Evolutionary conservation across 768 basidiomycete species (phyloP), one percentile per base, ranked within the genome.

Genomic region (Tricholoma matsutake): DNA sequence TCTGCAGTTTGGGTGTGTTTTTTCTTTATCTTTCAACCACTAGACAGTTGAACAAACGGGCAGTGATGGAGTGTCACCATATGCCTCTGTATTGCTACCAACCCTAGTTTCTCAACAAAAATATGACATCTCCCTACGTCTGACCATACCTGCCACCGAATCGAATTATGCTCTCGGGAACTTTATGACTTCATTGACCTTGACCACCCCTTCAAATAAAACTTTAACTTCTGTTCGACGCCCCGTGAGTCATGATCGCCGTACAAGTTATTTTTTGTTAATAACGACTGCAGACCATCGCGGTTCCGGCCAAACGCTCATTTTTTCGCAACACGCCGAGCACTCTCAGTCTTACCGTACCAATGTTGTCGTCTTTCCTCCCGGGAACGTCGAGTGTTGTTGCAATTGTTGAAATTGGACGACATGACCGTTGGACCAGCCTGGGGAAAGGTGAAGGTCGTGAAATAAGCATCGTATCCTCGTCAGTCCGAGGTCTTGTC

Each of bases 1-100:
- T 70, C 77, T 94, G 18, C 90, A 92, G 77, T 94, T 93, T 64
- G 92, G 92, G 92, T 92, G 71, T 39, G 85, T 69, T 22, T 14
- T 51, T 7, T 53, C 29, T 18, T 39, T 34, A 59, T 63, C 31
- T 25, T 51, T 43, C 28, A 1, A 60, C 2, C 22, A 20, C 54
- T 31, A 35, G 37, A 35, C 32, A 5, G 45, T 61, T 49, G 25
- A 53, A 25, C 58, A 20, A 32, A 9, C 16, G 47, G 58, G 31
- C 60, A 93, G 92, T 9, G 88, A 92, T 62, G 85, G 86, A 2
- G 64, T 72, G 25, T 70, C 78, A 8, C 92, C 92, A 1, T 89
- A 88, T 62, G 90, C 90, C 4, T 76, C 83, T 39, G 67, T 79
- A 3, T 60, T 71, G 1, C 72, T 93, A 0, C 82, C 85, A 2